phyloP scores from a whole-genome alignment of 1,284 basidiomycete species.

The Grifola frondosa region DNA sequence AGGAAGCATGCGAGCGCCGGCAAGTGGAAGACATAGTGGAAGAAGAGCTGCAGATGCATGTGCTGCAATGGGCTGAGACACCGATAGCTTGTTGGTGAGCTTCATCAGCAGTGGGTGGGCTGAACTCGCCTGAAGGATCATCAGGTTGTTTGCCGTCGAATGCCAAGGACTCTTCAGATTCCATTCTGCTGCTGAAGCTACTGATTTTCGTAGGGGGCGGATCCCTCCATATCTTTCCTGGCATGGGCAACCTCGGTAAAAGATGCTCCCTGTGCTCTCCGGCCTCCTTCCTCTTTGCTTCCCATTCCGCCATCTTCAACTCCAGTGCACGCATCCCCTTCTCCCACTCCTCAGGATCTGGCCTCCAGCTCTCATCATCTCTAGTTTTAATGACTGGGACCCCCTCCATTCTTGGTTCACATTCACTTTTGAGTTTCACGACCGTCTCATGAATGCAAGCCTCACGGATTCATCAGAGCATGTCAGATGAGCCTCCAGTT shows the following conservation, averaged over 20 bases:
- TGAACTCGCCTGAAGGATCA: slow-evolving; percentile 66
- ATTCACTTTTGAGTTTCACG: slow-evolving; percentile 75
- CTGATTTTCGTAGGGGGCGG: slow-evolving; percentile 20
- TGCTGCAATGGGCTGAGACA: slow-evolving; percentile 58
- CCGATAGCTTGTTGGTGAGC: slow-evolving; percentile 54
- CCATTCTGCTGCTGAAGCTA: slow-evolving; percentile 17
- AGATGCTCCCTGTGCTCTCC: slow-evolving; percentile 57
- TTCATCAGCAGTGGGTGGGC: slow-evolving; percentile 71
- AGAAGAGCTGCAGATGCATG: slow-evolving; percentile 74
- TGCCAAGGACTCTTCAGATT: slow-evolving; percentile 12
- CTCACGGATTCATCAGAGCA: slow-evolving; percentile 79
- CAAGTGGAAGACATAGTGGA: slow-evolving; percentile 88
- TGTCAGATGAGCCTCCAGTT: slow-evolving; percentile 80
- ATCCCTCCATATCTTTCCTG: slow-evolving; percentile 55
- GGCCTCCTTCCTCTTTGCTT: slow-evolving; percentile 62
- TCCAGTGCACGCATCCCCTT: slow-evolving; percentile 72
- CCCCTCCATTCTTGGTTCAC: slow-evolving; percentile 65
- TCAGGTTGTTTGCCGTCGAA: slow-evolving; percentile 57
- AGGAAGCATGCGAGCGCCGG: slow-evolving; percentile 87
- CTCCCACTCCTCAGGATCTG: slow-evolving; percentile 81
- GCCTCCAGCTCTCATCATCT: slow-evolving; percentile 70
- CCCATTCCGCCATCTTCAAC: slow-evolving; percentile 69
- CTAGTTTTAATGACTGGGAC: slow-evolving; percentile 69
- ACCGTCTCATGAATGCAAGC: slow-evolving; percentile 65
- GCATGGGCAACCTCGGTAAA: slow-evolving; percentile 67